Evolutionary conservation across 1,284 basidiomycete species (phyloP), one percentile per base, ranked within the genome.

Genomic region (Cryptococcus wingfieldii): DNA sequence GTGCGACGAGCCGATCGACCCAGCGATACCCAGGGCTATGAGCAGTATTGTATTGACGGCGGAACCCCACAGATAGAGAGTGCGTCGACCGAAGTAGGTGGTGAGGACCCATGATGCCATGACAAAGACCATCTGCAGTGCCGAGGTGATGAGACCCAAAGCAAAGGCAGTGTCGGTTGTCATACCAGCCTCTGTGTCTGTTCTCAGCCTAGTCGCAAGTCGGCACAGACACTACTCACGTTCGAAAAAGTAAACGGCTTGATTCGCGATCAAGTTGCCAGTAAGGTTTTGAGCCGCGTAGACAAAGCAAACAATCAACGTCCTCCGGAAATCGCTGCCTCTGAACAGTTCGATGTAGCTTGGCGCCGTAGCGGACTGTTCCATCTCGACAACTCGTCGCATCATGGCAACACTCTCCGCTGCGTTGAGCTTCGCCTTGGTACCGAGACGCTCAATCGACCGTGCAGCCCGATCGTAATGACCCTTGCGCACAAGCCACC

Each of bases 311-410:
- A 69, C 73, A 43, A 80, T 77, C 46, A 72, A 65, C 13, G 79
- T 79, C 34, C 79, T 67, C n/a, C 79, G 68, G 12, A 75, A 63
- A 60, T 79, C 72, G 61, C 67, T 68, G 12, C 76, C 71, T 52
- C 66, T 70, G 75, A 80, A 77, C 53, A 77, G 71, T 53, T 80
- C 78, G 50, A 69, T 54, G 62, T 76, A 78, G 46, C 42, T 64
- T 43, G 64, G 63, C 28, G 51, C 31, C 4, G 48, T 37, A 8
- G 51, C 43, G 8, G 45, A 45, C 16, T 53, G 46, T 42, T 68
- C 66, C 18, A 55, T 28, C 41, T 70, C 66, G 45, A 66, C 48
- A 28, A 61, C 59, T 47, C 68, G 65, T 42, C 56, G 53, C 59
- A 70, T 69, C 67, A 71, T 67, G 16, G 69, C 65, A 4, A 70